Evolutionary conservation across 495 filamentous ascomycete species (phyloP).

Genomic region (Penicillium cinerascens): DNA sequence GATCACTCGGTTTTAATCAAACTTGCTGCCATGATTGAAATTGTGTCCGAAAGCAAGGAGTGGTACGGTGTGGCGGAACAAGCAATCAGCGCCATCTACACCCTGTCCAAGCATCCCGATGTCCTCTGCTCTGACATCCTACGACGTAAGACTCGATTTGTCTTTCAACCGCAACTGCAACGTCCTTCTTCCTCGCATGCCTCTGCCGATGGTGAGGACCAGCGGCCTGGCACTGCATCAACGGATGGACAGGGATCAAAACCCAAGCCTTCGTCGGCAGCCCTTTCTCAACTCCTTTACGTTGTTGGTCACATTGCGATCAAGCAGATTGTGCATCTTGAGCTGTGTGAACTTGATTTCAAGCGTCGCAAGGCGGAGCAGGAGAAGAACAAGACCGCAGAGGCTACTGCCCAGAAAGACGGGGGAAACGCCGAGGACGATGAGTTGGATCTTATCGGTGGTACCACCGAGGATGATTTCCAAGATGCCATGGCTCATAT

Average conservation of each 20-base stretch:
- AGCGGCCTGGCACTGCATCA: conserved; percentile 47
- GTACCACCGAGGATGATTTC: conserved; percentile 98
- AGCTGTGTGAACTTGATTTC: conserved; percentile 94
- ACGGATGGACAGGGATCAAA: conserved; percentile 26
- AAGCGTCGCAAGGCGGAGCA: conserved; percentile 93
- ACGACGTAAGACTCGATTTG: conserved; percentile 75
- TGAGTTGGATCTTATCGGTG: conserved; percentile 93
- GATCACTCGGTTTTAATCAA: conserved; percentile 82
- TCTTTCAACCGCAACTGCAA: conserved; percentile 57
- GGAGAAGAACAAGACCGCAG: conserved; percentile 72
- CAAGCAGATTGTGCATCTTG: conserved; percentile 99
- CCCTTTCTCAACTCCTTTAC: conserved; percentile 87
- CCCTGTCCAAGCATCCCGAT: conserved; percentile 92
- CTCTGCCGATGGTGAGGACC: conserved; percentile 34
- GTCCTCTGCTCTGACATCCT: conserved; percentile 90
- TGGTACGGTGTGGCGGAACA: conserved; percentile 99
- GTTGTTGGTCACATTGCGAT: conserved; percentile 95
- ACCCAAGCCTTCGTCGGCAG: conserved; percentile 53
- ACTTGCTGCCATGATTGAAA: conserved; percentile 79
- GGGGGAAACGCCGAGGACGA: conserved; percentile 55
- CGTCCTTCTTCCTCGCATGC: conserved; percentile 30
- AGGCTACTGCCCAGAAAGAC: conserved; percentile 40
- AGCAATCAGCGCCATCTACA: conserved; percentile 91
- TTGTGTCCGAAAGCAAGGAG: conserved; percentile 84
- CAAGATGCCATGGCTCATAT: conserved; percentile 94